Percentiles rank a stretch among this genome's conserved stretches.
Conservation (phyloP, 371 early-diverging fungal genomes). For the Apophysomyces elegans region DNA sequence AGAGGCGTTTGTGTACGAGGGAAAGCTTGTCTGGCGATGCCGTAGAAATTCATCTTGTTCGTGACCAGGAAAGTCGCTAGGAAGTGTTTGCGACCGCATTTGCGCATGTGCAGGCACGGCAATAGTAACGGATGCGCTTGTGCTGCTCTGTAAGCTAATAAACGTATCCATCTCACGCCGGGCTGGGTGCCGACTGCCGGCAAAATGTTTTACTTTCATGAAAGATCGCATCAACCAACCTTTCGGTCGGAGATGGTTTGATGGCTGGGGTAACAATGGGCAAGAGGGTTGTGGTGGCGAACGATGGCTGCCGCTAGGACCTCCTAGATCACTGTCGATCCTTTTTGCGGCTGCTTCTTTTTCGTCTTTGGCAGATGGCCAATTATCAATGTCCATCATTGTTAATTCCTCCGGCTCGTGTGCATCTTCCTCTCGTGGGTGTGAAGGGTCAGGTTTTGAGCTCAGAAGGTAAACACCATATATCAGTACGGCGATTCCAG, state of each 20-base stretch:
- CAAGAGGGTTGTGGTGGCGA: constrained; percentile 9
- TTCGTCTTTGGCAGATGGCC: constrained; percentile 41
- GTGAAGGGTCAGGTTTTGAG: constrained; percentile 59
- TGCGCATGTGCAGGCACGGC: background rate
- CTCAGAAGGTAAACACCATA: constrained; percentile 62
- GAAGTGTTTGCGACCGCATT: background rate
- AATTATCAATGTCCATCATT: constrained; percentile 29
- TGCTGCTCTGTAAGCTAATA: constrained; percentile 4
- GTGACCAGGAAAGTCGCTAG: background rate
- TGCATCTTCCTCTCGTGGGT: constrained; percentile 14
- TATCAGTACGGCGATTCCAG: constrained; percentile 62
- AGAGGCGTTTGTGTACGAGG: background rate
- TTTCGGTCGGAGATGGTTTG: constrained; percentile 4
- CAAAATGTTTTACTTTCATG: constrained; percentile 11
- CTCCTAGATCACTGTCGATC: constrained; percentile 20
- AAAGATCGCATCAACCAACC: background rate
- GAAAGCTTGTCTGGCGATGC: background rate
- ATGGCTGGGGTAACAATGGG: background rate
- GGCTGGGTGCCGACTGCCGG: background rate
- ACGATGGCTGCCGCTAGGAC: constrained; percentile 7
- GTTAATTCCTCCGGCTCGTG: constrained; percentile 20
- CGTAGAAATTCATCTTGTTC: constrained; percentile 1
- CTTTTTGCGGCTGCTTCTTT: constrained; percentile 22
- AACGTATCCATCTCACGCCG: constrained; percentile 6
- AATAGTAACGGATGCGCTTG: constrained; percentile 4